phyloP scores from a whole-genome alignment of 176 grass and related monocot species.

The sorghum (Sorghum bicolor) region Sorghum_bicolor_NCBIv3 NC_012878.2:58170501-58171000 shows the following conservation, averaged over 20 bases:
- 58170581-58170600: not conserved
- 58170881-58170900: not conserved
- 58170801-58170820: not conserved
- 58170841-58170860: not conserved
- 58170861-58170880: not conserved
- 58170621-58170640: not conserved
- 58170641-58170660: not conserved
- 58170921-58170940: not conserved
- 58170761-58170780: no score
- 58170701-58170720: not conserved
- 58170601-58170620: not conserved
- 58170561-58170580: slow-evolving; percentile 23
- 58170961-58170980: not conserved
- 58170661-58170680: slow-evolving; percentile 6
- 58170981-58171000: not conserved
- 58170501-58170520: not conserved
- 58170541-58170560: not conserved
- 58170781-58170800: not conserved
- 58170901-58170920: not conserved
- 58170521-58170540: not conserved
- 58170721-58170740: not conserved
- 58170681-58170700: not conserved
- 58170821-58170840: no score
- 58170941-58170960: not conserved
- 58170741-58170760: not conserved